These are phyloP conservation scores for Oemleria cerasiformis DNA, from an alignment of 306 rosid species.

Conservation along the genomic window DNA sequence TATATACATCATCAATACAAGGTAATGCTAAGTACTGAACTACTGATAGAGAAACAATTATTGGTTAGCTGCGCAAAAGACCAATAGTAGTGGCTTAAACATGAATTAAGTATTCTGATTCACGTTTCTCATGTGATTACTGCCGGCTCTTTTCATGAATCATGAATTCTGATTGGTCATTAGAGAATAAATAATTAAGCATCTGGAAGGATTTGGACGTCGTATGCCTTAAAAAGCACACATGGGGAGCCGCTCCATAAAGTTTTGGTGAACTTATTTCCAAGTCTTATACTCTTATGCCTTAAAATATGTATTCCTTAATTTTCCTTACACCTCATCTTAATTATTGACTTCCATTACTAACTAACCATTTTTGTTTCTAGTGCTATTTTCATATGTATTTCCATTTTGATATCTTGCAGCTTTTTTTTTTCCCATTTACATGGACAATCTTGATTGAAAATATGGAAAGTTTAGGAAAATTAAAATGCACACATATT, in stretches of 20 bases:
- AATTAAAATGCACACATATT: no score
- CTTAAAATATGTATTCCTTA: neutral
- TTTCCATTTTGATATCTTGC: neutral
- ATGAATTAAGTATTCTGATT: neutral
- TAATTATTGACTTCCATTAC: neutral
- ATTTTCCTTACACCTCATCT: neutral
- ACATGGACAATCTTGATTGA: conserved; percentile 13
- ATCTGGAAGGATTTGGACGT: conserved; percentile 4
- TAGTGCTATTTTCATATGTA: neutral
- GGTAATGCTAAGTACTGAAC: neutral
- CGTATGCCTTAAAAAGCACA: neutral
- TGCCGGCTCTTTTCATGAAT: neutral
- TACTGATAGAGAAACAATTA: neutral
- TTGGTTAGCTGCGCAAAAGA: neutral
- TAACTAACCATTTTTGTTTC: neutral
- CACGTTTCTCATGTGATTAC: conserved; percentile 24
- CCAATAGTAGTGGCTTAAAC: neutral
- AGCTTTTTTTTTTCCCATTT: neutral
- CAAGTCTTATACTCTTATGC: no score
- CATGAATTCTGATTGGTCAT: neutral
- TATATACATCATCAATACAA: no score
- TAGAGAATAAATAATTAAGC: neutral
- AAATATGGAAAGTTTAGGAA: neutral
- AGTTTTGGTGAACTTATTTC: no score
- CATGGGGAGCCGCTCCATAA: neutral